Percentiles rank a stretch among this genome's conserved stretches.
These are phyloP conservation scores for Aureobasidium sp. DNA, from an alignment of 2,329 filamentous ascomycete genomes.

Conservation along the genomic window DNA sequence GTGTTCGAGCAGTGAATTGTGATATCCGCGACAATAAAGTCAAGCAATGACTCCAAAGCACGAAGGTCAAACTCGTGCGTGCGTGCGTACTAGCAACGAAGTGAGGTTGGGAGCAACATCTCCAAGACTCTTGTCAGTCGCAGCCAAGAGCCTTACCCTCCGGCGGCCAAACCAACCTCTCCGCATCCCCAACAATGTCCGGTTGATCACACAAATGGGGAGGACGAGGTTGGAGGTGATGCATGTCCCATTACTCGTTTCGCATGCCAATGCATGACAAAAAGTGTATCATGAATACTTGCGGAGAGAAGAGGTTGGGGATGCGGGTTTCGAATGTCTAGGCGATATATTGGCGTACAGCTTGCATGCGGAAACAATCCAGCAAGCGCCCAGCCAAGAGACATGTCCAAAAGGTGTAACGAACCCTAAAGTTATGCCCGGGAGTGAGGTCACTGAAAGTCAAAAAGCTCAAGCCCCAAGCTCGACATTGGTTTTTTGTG, in stretches of 20 bases:
- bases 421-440: neutral
- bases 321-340: conserved; percentile 1
- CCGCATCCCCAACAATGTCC: neutral
- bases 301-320: conserved; percentile 1
- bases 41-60: neutral
- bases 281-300: neutral
- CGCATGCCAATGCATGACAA: neutral
- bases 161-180: conserved; percentile 1
- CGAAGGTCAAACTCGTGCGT: neutral
- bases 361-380: neutral
- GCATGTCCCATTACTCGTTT: neutral
- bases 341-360: neutral
- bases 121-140: conserved; percentile 4
- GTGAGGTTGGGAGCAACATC: neutral
- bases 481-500: neutral
- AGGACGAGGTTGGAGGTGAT: neutral
- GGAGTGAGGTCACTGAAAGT: neutral
- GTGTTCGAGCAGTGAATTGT: neutral
- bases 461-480: neutral
- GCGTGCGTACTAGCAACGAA: neutral
- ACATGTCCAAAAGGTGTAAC: neutral
- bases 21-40: neutral
- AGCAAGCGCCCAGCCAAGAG: neutral
- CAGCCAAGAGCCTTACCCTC: neutral
- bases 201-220: neutral